These are phyloP conservation scores for Nannizzia gypsea DNA, from an alignment of 2,329 filamentous ascomycete species.

Conservation along the genomic window DNA sequence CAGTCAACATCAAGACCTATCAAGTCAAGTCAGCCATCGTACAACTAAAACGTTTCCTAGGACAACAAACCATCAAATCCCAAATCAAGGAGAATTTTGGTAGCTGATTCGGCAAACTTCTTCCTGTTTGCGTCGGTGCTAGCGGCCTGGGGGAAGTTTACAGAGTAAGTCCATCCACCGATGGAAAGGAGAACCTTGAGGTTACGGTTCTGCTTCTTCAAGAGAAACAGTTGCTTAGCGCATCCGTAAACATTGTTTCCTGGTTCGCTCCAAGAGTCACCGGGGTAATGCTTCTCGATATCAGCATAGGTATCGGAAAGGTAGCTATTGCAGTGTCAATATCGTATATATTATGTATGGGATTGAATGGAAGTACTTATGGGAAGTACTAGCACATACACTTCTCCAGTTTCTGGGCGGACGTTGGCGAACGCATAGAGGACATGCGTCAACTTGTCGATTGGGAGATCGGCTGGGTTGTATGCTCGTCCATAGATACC, in stretches of 20 bases:
- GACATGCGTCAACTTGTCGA: conserved; percentile 70
- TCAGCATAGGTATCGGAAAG: conserved; percentile 60
- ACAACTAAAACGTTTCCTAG: neutral
- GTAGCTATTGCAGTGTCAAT: conserved; percentile 20
- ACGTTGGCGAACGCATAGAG: conserved; percentile 86
- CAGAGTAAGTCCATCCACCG: conserved; percentile 67
- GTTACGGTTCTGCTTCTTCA: conserved; percentile 64
- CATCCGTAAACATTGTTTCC: conserved; percentile 67
- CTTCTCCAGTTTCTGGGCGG: conserved; percentile 63
- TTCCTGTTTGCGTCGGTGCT: conserved; percentile 50
- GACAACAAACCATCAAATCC: conserved; percentile 48
- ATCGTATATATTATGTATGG: neutral
- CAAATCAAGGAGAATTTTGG: conserved; percentile 64
- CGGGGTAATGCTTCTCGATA: conserved; percentile 54
- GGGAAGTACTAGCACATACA: conserved; percentile 37
- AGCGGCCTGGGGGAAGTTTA: conserved; percentile 62
- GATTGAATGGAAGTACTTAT: neutral
- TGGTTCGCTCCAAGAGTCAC: conserved; percentile 54
- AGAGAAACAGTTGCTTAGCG: conserved; percentile 61
- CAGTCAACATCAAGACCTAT: conserved; percentile 37
- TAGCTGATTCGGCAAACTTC: conserved; percentile 58
- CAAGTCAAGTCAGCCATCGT: neutral
- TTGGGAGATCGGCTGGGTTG: conserved; percentile 67
- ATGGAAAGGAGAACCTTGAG: conserved; percentile 72
- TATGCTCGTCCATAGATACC: conserved; percentile 78